A percentile compares a stretch with the other conserved stretches of the same genome.
These are phyloP conservation scores for Apiospora pterosperma DNA, from an alignment of 2,329 filamentous ascomycete species.

Conservation along the genomic window DNA sequence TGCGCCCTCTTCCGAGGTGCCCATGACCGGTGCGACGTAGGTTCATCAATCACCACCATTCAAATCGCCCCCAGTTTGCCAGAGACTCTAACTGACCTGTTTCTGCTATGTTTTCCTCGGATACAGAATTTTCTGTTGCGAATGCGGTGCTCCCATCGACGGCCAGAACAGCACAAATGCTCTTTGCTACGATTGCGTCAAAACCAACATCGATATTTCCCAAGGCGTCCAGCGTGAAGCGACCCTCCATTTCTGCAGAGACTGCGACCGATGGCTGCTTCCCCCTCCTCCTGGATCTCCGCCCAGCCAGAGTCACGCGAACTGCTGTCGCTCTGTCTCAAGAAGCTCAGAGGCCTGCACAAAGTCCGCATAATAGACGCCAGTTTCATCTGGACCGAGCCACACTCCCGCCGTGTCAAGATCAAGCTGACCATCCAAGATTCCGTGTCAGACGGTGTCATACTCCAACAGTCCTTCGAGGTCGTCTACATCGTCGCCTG, in stretches of 20 bases:
- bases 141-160: constrained; percentile 94
- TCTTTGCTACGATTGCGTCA: constrained; percentile 94
- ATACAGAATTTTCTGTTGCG: constrained; percentile 87
- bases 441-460: constrained; percentile 56
- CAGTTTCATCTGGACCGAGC: constrained; percentile 97
- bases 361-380: constrained; percentile 95
- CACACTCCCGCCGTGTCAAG: constrained; percentile 87
- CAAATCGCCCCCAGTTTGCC: constrained; percentile 6
- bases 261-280: constrained; percentile 91
- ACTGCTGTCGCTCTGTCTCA: constrained; percentile 84
- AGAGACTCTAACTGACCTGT: constrained; percentile 12
- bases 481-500: constrained; percentile 87
- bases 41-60: constrained; percentile 19
- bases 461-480: constrained; percentile 91
- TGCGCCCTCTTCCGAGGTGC: constrained; percentile 20
- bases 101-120: background rate
- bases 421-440: constrained; percentile 93
- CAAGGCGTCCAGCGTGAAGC: constrained; percentile 88
- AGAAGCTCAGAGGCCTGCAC: constrained; percentile 79
- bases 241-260: constrained; percentile 83
- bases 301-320: constrained; percentile 87
- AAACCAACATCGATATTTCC: constrained; percentile 90
- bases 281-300: constrained; percentile 84
- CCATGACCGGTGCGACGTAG: constrained; percentile 48
- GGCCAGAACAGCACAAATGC: constrained; percentile 83